A percentile compares a stretch with the other conserved stretches of the same genome.
phyloP scores from a whole-genome alignment of 371 early-diverging fungal species.

The Mucor racemosus region DNA sequence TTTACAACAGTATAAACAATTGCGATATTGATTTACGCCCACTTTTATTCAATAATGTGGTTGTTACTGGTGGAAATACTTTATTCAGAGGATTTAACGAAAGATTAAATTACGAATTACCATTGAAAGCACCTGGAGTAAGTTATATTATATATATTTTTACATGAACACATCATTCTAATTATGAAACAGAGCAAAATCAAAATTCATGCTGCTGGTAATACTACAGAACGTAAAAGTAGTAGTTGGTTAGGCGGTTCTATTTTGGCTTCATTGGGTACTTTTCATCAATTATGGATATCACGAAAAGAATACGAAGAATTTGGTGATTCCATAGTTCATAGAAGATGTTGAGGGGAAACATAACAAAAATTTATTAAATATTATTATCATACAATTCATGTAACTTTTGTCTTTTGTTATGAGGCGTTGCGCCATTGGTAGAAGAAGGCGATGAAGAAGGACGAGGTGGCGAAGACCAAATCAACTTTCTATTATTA shows the following conservation, averaged over 20 bases:
- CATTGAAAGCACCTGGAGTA: slow-evolving; percentile 76
- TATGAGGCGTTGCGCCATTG: background rate
- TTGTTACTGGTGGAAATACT: slow-evolving; percentile 91
- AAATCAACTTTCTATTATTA: slow-evolving; percentile 15
- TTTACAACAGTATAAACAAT: slow-evolving; percentile 67
- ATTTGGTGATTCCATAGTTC: slow-evolving; percentile 80
- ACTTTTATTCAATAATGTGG: slow-evolving; percentile 77
- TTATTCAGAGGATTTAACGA: slow-evolving; percentile 88
- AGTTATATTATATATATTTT: too few relatives aligned
- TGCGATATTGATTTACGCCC: slow-evolving; percentile 92
- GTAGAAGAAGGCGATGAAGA: slow-evolving; percentile 16
- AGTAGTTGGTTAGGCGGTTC: slow-evolving; percentile 97
- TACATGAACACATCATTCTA: too few relatives aligned
- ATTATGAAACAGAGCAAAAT: slow-evolving; percentile 65
- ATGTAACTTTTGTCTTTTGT: slow-evolving; percentile 17
- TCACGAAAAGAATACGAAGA: slow-evolving; percentile 95
- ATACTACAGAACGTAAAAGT: slow-evolving; percentile 83
- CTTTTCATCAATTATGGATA: slow-evolving; percentile 97
- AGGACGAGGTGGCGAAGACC: slow-evolving; percentile 18
- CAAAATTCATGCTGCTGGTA: slow-evolving; percentile 81
- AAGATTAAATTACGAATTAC: slow-evolving; percentile 78
- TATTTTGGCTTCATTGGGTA: slow-evolving; percentile 91
- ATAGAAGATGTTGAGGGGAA: slow-evolving; percentile 80
- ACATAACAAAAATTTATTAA: background rate
- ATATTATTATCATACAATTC: slow-evolving; percentile 18